These are phyloP conservation scores for Ganoderma multipileum DNA, from an alignment of 1,284 basidiomycete species.

Conservation along the genomic window DNA sequence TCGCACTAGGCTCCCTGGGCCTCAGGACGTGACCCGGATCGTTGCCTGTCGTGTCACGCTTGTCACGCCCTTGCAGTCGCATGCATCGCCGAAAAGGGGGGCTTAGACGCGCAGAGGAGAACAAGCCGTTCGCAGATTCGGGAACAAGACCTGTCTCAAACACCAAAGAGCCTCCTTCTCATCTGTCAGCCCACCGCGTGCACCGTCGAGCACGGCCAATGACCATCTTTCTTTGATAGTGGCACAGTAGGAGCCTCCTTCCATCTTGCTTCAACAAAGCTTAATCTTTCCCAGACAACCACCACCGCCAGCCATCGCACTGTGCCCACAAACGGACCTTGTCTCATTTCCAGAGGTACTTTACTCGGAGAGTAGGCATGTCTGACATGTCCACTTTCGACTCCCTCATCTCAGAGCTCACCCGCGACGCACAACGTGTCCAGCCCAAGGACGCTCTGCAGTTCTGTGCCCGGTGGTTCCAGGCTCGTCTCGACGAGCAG, in stretches of 20 bases:
- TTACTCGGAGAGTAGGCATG: slow-evolving; percentile 15
- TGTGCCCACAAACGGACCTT: not conserved
- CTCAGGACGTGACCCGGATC: slow-evolving; percentile 1
- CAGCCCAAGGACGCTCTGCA: slow-evolving; percentile 92
- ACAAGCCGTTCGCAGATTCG: slow-evolving; percentile 6
- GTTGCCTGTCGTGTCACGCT: not conserved
- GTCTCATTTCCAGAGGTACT: not conserved
- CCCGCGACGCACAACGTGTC: slow-evolving; percentile 84
- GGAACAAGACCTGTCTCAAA: not conserved
- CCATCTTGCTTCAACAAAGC: slow-evolving; percentile 8
- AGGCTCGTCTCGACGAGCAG: slow-evolving; percentile 85
- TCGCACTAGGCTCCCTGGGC: too few species aligned
- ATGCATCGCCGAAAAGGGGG: not conserved
- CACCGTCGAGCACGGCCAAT: slow-evolving; percentile 1
- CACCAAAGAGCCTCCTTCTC: not conserved
- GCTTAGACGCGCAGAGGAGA: not conserved
- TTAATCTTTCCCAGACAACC: slow-evolving; percentile 4
- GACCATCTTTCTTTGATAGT: slow-evolving; percentile 5
- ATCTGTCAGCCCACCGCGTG: slow-evolving; percentile 2
- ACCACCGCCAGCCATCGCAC: slow-evolving; percentile 1
- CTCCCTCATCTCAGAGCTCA: slow-evolving; percentile 83
- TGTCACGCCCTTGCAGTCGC: not conserved
- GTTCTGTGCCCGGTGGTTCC: slow-evolving; percentile 97
- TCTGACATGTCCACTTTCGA: slow-evolving; percentile 75
- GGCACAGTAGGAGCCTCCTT: slow-evolving; percentile 1